Conservation (phyloP, 352 stramenopile species). For the Blastocystis sp. region DNA sequence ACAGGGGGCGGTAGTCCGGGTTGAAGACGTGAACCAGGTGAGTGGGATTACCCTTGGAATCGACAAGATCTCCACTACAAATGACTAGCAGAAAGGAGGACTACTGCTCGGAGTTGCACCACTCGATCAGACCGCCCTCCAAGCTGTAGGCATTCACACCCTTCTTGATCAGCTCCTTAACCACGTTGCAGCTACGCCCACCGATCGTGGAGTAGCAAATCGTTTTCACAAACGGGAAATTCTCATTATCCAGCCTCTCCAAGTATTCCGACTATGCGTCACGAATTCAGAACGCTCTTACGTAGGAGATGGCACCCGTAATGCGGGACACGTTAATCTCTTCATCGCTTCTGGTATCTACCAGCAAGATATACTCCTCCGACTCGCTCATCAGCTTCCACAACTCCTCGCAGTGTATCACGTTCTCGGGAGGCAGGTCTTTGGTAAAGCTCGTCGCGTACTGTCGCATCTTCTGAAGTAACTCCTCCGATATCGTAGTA, state of each 20-base stretch:
- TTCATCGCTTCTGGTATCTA: constrained; percentile 43
- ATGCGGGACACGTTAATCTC: constrained; percentile 46
- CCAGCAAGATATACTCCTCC: constrained; percentile 40
- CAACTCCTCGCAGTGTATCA: constrained; percentile 45
- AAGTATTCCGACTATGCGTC: constrained; percentile 16
- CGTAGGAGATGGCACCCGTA: constrained; percentile 31
- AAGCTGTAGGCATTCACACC: constrained; percentile 35
- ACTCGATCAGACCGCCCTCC: constrained; percentile 30
- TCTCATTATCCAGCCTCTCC: constrained; percentile 42
- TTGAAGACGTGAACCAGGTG: constrained; percentile 59
- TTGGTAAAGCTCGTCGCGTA: constrained; percentile 14
- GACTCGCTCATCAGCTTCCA: constrained; percentile 51
- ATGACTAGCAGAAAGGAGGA: neutral
- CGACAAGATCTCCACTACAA: constrained; percentile 27
- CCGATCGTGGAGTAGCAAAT: constrained; percentile 53
- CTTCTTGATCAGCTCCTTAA: constrained; percentile 24
- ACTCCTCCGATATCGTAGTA: neutral
- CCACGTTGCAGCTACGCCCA: constrained; percentile 20
- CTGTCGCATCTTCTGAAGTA: neutral
- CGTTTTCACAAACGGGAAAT: constrained; percentile 60
- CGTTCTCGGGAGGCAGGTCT: neutral
- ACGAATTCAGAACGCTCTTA: neutral
- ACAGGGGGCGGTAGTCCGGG: constrained; percentile 37
- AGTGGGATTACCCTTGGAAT: constrained; percentile 17
- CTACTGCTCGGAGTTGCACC: constrained; percentile 44